A percentile compares a stretch with the other conserved stretches of the same genome.
Conservation (phyloP, 345 rosid species). For the Hirschfeldia incana region DNA sequence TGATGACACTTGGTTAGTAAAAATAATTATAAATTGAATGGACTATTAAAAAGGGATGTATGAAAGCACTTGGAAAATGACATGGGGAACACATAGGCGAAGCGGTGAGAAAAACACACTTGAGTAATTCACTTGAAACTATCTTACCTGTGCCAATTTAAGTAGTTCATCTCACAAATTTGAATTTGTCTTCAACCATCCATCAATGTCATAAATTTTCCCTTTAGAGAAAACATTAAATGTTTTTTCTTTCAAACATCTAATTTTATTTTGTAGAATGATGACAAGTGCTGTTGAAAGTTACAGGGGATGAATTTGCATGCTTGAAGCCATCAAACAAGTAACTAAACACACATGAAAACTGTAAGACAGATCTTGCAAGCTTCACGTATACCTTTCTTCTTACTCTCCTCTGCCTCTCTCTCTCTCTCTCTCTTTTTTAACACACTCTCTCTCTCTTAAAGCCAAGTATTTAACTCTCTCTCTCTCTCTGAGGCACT, state of each 20-base stretch:
- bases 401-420: not conserved
- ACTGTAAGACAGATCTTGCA: conserved; percentile 34
- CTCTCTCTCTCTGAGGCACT: conserved; percentile 25
- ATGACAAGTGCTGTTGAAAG: conserved; percentile 34
- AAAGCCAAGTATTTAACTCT: conserved; percentile 28
- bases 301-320: conserved; percentile 38
- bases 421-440: not conserved
- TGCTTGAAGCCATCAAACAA: conserved; percentile 34
- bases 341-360: conserved; percentile 42
- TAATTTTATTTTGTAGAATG: not conserved
- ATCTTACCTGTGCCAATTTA: conserved; percentile 12
- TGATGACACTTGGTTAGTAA: not conserved
- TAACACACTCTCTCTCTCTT: conserved; percentile 7
- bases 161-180: conserved; percentile 7
- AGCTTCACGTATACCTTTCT: conserved; percentile 51
- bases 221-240: not conserved
- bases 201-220: not conserved
- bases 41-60: not conserved
- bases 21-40: not conserved
- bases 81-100: conserved; percentile 25
- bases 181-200: conserved; percentile 26
- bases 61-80: conserved; percentile 20
- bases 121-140: conserved; percentile 8
- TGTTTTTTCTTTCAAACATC: not conserved
- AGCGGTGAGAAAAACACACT: conserved; percentile 27